phyloP scores from a whole-genome alignment of 208 protist genomes.

The Wallacemonas sp. region DNA sequence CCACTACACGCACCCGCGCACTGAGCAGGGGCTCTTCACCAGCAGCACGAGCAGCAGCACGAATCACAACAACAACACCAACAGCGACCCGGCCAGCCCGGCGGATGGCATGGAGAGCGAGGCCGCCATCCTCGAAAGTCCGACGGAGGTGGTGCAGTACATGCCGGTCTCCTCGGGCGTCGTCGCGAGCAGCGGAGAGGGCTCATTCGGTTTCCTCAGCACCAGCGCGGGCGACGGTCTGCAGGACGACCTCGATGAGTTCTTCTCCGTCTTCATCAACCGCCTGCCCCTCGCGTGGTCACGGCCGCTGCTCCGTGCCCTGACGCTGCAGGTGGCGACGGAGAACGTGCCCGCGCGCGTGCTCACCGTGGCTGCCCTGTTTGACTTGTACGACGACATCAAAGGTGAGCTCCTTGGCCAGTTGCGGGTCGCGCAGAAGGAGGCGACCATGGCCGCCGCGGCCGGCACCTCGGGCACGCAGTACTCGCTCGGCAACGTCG shows the following conservation, averaged over 20 bases:
- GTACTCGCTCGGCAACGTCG: not conserved
- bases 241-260: conserved; percentile 25
- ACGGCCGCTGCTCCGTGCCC: conserved; percentile 41
- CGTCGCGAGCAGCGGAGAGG: not conserved
- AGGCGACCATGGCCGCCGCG: conserved; percentile 5
- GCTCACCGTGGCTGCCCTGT: conserved; percentile 33
- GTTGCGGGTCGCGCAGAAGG: conserved; percentile 23
- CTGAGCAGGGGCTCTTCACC: not conserved
- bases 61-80: not conserved
- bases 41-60: conserved; percentile 9
- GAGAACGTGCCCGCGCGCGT: conserved; percentile 50
- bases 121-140: not conserved
- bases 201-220: not conserved
- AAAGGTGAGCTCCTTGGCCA: conserved; percentile 36
- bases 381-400: conserved; percentile 59
- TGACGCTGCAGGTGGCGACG: conserved; percentile 61
- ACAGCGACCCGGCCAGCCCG: not conserved
- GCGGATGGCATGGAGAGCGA: not conserved
- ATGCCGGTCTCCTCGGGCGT: not conserved
- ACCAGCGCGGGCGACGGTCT: conserved; percentile 9
- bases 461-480: not conserved
- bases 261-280: conserved; percentile 34
- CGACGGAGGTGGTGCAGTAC: not conserved
- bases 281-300: conserved; percentile 47
- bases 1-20: not conserved